phyloP scores from a whole-genome alignment of 352 stramenopile species.

The Phytophthora tentaculata region DNA sequence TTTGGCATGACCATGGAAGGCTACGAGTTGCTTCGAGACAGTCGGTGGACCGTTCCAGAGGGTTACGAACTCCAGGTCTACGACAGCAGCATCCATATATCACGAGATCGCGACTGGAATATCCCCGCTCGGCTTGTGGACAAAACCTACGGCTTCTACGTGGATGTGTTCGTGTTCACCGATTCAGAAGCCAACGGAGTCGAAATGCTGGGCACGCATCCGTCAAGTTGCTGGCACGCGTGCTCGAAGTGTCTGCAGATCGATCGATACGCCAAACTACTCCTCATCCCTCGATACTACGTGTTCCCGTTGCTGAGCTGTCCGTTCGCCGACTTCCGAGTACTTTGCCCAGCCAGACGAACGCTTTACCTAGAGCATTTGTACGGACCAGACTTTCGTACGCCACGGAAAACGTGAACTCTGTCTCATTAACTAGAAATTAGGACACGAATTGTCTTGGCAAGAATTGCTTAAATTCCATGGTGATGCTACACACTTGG shows the following conservation, averaged over 20 bases:
- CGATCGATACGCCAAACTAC: conserved; percentile 33
- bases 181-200: conserved; percentile 38
- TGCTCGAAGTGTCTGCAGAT: conserved; percentile 56
- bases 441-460: not conserved
- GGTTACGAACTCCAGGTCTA: conserved; percentile 61
- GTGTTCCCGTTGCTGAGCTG: conserved; percentile 59
- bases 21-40: conserved; percentile 47
- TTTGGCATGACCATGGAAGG: conserved; percentile 54
- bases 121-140: conserved; percentile 69
- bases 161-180: conserved; percentile 70
- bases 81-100: conserved; percentile 44
- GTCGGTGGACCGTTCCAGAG: conserved; percentile 26
- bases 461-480: not conserved
- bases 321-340: conserved; percentile 49
- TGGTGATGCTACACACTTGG: not conserved
- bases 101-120: conserved; percentile 50
- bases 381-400: conserved; percentile 59
- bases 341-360: conserved; percentile 54
- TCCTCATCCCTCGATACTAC: conserved; percentile 52
- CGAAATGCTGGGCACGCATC: conserved; percentile 42
- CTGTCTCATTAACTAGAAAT: not conserved
- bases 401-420: conserved; percentile 20
- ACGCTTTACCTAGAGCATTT: conserved; percentile 61
- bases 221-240: conserved; percentile 51
- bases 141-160: conserved; percentile 63